phyloP scores from a whole-genome alignment of 768 basidiomycete species.

The Phanerochaete carnosa region DNA sequence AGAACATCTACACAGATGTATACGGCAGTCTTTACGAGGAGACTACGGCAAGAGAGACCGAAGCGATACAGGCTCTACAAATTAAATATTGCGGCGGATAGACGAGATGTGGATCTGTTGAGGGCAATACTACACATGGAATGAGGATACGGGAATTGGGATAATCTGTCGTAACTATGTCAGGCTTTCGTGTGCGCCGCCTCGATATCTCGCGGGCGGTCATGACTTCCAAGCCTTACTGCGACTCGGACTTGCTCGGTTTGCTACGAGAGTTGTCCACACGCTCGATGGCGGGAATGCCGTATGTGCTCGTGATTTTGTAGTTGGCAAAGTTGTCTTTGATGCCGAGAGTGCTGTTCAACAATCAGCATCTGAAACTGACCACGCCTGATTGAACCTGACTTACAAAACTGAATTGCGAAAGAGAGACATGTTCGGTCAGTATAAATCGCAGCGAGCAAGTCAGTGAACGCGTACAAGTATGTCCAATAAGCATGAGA shows the following conservation, averaged over 20 bases:
- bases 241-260: neutral
- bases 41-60: neutral
- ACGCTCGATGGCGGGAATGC: slow-evolving; percentile 41
- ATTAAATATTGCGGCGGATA: neutral
- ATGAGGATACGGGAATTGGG: neutral
- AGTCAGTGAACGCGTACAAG: slow-evolving; percentile 24
- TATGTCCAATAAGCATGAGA: slow-evolving; percentile 30
- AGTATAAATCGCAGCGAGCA: neutral
- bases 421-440: neutral
- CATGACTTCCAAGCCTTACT: neutral
- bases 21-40: neutral
- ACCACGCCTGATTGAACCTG: neutral
- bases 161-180: neutral
- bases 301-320: slow-evolving; percentile 35
- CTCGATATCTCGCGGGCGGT: neutral
- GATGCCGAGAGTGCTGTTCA: slow-evolving; percentile 49
- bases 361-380: neutral
- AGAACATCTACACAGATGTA: neutral
- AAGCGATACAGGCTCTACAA: neutral
- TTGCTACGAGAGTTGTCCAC: neutral
- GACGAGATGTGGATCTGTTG: neutral
- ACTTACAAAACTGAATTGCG: slow-evolving; percentile 10
- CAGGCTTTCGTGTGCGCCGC: neutral
- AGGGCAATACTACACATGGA: neutral
- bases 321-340: slow-evolving; percentile 58